Conservation (phyloP, 352 stramenopile species). For the Blastocystis sp. region DNA sequence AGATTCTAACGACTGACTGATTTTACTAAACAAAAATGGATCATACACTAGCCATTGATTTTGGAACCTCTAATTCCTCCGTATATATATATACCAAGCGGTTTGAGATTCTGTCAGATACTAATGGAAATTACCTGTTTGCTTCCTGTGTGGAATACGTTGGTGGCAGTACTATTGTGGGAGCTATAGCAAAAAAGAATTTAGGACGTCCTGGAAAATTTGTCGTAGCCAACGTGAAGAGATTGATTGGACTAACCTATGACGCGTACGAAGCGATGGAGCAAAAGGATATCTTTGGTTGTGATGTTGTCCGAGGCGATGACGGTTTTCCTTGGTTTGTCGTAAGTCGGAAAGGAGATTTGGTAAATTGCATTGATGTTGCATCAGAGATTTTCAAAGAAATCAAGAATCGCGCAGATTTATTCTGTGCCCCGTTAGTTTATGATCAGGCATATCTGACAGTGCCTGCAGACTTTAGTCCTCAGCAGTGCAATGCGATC, state of each 20-base stretch:
- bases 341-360: neutral
- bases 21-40: conserved; percentile 20
- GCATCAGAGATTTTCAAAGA: conserved; percentile 32
- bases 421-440: neutral
- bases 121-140: neutral
- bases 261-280: neutral
- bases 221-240: conserved; percentile 25
- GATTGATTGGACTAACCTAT: neutral
- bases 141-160: conserved; percentile 14
- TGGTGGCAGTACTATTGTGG: neutral
- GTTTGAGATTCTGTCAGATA: neutral
- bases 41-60: conserved; percentile 24
- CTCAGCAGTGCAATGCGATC: neutral
- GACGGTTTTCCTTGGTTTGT: conserved; percentile 33
- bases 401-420: neutral
- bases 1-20: neutral
- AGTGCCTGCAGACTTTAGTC: neutral
- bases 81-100: neutral
- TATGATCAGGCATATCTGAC: conserved; percentile 2
- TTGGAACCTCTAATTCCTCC: conserved; percentile 37
- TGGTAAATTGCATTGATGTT: neutral
- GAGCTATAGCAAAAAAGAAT: neutral
- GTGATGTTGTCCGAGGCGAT: conserved; percentile 9
- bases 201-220: neutral
- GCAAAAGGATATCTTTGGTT: neutral